Conservation (phyloP, 2,329 filamentous ascomycete genomes). For the Westerdykella sp. region DNA sequence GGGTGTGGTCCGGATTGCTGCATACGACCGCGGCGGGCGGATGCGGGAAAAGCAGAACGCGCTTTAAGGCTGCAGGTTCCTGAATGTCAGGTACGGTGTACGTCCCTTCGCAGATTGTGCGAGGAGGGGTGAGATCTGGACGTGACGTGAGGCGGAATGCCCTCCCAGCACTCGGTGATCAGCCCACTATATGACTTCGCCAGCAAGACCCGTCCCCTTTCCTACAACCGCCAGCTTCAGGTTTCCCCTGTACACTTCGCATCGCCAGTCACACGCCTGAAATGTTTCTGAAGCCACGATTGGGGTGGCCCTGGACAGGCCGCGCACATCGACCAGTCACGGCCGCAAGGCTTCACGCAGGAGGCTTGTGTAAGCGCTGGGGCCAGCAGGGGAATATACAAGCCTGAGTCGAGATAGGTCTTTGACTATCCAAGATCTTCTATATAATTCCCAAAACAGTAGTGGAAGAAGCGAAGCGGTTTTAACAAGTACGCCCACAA, state of each 20-base stretch:
- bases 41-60: conserved; percentile 7
- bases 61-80: neutral
- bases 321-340: conserved; percentile 14
- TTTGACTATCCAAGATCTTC: conserved; percentile 11
- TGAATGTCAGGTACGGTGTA: neutral
- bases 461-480: conserved; percentile 5
- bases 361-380: conserved; percentile 13
- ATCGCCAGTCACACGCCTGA: conserved; percentile 21
- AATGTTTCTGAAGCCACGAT: conserved; percentile 6
- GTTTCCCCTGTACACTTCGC: conserved; percentile 9
- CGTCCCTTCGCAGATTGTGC: too few species aligned
- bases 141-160: too few species aligned
- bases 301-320: conserved; percentile 25
- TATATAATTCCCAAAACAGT: conserved; percentile 15
- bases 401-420: conserved; percentile 32
- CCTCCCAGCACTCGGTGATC: neutral
- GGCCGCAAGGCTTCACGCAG: conserved; percentile 8
- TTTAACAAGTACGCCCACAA: conserved; percentile 18
- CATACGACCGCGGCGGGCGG: neutral
- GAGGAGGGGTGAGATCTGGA: neutral
- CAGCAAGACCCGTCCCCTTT: neutral
- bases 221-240: conserved; percentile 10
- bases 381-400: conserved; percentile 14
- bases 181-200: conserved; percentile 5
- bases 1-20: neutral